Base-by-base conservation (phyloP, 2,329 filamentous ascomycete genomes). In the Diaporthe citriasiana region DNA sequence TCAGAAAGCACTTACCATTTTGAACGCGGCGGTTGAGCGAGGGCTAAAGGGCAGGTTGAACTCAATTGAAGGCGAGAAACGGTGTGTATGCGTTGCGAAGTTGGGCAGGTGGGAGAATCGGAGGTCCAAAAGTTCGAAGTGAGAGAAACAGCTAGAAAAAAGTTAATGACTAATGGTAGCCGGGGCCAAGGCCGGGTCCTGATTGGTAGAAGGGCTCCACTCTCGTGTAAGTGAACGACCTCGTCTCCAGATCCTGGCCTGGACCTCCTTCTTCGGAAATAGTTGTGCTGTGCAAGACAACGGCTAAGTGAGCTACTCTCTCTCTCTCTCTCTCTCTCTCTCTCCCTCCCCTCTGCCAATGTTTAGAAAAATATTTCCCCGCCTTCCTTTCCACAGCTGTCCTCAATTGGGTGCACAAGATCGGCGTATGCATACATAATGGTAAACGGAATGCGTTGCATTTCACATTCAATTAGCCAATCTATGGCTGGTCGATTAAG, bases 121-220 rank as follows among this genome's bases (percentile, higher is more conserved):
- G 15, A 55, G 70, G 47, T 13, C 47, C 56, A 60, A 71, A 71
- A 71, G 56, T 55, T 71, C 70, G 70, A 63, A 42, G 70, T 13
- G 45, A 60, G 55, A 71, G 74, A 75, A 75, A 74, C 72, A 71
- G 38, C 73, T 75, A 65, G 74, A 74, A 75, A 75, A 75, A 74
- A 74, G 68, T 51, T 59, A 51, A 72, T 75, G 74, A 75, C 74
- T 75, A 75, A 75, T 72, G 72, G 69, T 68, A 25, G 68, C 22
- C 45, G 45, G 51, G 45, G 51, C 63, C 69, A 40, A 47, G n/a
- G n/a, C 33, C 50, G 38, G 42, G 27, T 33, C 19, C 45, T 68
- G 33, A 65, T 74, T 71, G 51, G 57, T 19, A 19, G 47, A 6
- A 25, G 56, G 40, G 55, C 56, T 47, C 63, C 63, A 68, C 27